These are phyloP conservation scores for Penicillium polonicum DNA, from an alignment of 2,329 filamentous ascomycete genomes.

Conservation along the genomic window DNA sequence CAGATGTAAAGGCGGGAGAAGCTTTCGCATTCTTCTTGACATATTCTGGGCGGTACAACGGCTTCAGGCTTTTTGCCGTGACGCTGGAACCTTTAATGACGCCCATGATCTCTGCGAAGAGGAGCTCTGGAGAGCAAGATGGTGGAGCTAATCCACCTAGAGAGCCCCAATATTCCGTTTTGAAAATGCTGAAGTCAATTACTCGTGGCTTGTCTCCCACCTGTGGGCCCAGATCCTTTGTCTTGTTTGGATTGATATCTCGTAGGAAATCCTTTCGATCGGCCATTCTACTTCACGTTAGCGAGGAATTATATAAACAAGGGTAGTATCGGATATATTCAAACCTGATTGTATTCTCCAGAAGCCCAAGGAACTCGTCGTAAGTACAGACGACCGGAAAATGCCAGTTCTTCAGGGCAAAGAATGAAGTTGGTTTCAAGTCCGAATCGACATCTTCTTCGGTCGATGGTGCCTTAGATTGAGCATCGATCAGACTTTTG, in stretches of 20 bases:
- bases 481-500: conserved; percentile 26
- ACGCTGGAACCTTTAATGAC: conserved; percentile 30
- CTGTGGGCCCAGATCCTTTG: neutral
- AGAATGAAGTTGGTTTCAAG: conserved; percentile 15
- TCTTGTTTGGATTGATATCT: neutral
- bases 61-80: conserved; percentile 14
- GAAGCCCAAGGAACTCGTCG: conserved; percentile 25
- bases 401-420: conserved; percentile 19
- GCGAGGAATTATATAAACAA: neutral
- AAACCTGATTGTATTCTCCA: conserved; percentile 21
- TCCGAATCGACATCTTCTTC: neutral
- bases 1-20: conserved; percentile 25
- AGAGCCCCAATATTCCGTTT: conserved; percentile 29
- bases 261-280: conserved; percentile 16
- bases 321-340: neutral
- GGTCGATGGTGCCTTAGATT: neutral
- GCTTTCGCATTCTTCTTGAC: conserved; percentile 17
- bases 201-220: neutral
- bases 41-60: conserved; percentile 25
- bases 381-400: conserved; percentile 35
- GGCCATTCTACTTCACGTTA: conserved; percentile 8
- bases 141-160: conserved; percentile 14
- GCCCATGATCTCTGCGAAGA: conserved; percentile 35
- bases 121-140: conserved; percentile 21
- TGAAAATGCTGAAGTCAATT: conserved; percentile 31